Evolutionary conservation across 2,329 filamentous ascomycete genomes (phyloP).

Genomic region (Botrytis hyacinthi): DNA sequence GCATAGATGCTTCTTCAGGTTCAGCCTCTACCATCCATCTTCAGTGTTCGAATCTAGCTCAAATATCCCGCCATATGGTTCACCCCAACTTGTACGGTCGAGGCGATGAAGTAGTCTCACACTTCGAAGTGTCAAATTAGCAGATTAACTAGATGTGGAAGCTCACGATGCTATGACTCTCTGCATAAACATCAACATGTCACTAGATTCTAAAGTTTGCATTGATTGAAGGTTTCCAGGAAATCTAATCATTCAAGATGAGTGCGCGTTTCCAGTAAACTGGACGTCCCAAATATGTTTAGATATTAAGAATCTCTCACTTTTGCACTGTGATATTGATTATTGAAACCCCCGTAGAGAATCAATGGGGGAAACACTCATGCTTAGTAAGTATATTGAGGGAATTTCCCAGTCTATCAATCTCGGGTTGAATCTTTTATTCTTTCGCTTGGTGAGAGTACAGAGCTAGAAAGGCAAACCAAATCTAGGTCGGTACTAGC

Average conservation of each 20-base stretch:
- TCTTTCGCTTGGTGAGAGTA: background rate
- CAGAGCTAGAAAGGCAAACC: background rate
- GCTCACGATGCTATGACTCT: background rate
- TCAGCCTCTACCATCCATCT: background rate
- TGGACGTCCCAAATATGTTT: background rate
- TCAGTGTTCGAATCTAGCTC: background rate
- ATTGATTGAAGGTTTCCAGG: background rate
- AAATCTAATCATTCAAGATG: background rate
- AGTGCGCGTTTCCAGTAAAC: background rate
- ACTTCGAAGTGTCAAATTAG: background rate
- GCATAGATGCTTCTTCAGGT: background rate
- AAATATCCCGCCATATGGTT: background rate
- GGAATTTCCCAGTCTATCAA: background rate
- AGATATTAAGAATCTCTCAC: background rate
- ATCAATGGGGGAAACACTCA: background rate
- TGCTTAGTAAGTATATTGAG: no score
- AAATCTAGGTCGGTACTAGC: background rate
- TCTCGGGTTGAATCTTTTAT: background rate
- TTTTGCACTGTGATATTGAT: background rate
- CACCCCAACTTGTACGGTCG: no score
- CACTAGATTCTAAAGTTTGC: background rate
- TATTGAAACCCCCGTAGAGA: fast-evolving
- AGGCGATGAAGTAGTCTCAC: background rate
- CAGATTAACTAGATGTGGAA: background rate
- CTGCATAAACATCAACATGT: background rate